phyloP scores from a whole-genome alignment of 2,329 filamentous ascomycete species.

The Pseudogymnoascus sp. region DNA sequence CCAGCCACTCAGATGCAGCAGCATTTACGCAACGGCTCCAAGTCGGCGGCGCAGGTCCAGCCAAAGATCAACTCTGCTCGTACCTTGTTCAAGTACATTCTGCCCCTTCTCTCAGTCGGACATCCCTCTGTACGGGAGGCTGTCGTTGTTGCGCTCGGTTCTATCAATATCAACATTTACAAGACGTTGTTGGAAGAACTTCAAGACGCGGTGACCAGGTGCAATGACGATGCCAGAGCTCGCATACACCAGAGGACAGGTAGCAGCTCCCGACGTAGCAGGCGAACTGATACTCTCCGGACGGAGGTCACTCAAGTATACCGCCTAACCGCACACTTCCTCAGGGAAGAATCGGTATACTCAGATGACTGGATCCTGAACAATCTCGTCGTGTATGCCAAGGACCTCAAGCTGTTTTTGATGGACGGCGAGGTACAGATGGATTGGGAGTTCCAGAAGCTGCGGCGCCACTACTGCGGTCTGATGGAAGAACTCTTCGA shows the following conservation, averaged over 20 bases:
- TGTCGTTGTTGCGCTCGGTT: constrained; percentile 83
- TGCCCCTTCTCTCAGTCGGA: constrained; percentile 73
- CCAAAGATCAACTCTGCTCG: constrained; percentile 81
- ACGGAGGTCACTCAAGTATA: constrained; percentile 97
- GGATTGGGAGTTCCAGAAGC: constrained; percentile 87
- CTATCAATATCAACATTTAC: constrained; percentile 92
- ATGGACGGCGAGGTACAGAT: constrained; percentile 92
- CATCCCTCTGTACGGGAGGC: constrained; percentile 79
- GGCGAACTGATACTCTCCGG: constrained; percentile 75
- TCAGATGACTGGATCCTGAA: constrained; percentile 84
- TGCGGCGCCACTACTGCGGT: constrained; percentile 89
- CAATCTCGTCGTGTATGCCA: constrained; percentile 82
- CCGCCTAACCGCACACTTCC: constrained; percentile 82
- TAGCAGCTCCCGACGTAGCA: constrained; percentile 73
- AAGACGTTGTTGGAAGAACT: constrained; percentile 82
- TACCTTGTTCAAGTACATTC: constrained; percentile 83
- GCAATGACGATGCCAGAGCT: constrained; percentile 79
- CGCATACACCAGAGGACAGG: constrained; percentile 79
- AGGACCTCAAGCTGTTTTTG: constrained; percentile 85
- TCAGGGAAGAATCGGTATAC: constrained; percentile 69
- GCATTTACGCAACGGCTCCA: constrained; percentile 75
- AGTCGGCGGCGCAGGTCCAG: constrained; percentile 54
- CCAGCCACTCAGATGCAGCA: constrained; percentile 52
- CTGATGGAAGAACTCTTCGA: constrained; percentile 89
- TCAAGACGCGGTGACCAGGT: constrained; percentile 75